Conservation (phyloP, 768 basidiomycete species). For the Tulasnella sp. region DNA sequence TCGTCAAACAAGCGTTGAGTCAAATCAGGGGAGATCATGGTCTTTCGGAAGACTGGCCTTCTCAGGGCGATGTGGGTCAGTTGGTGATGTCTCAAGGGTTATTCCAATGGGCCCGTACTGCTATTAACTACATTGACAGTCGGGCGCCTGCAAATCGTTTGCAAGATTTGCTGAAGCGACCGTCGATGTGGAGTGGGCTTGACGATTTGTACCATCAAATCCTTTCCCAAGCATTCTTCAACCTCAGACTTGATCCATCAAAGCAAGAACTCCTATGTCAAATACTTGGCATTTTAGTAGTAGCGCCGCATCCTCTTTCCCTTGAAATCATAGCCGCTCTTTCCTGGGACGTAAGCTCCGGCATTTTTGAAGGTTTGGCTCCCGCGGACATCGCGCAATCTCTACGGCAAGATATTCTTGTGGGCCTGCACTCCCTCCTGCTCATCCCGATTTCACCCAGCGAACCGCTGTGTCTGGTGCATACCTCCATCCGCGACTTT, state of each 20-base stretch:
- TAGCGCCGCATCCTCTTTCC: neutral
- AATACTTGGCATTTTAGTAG: neutral
- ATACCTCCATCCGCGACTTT: neutral
- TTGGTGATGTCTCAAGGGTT: neutral
- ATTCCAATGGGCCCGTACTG: neutral
- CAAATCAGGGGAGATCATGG: neutral
- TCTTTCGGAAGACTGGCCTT: neutral
- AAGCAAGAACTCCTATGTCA: neutral
- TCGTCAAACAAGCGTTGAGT: neutral
- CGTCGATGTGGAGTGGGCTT: neutral
- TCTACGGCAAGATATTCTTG: neutral
- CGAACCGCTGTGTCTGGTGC: neutral
- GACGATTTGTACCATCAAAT: neutral
- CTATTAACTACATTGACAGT: neutral
- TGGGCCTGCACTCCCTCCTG: neutral
- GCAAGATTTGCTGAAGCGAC: neutral
- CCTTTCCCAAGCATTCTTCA: neutral
- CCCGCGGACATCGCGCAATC: too few species aligned
- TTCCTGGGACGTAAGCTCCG: neutral
- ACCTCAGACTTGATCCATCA: neutral
- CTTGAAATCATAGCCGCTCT: neutral
- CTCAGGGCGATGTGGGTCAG: neutral
- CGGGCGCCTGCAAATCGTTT: neutral
- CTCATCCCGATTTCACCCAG: neutral
- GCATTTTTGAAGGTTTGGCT: neutral